Evolutionary conservation across 164 flowering plant species (phyloP), one percentile per base, ranked within the genome.

Genomic region (Nelumbo lutea): DNA sequence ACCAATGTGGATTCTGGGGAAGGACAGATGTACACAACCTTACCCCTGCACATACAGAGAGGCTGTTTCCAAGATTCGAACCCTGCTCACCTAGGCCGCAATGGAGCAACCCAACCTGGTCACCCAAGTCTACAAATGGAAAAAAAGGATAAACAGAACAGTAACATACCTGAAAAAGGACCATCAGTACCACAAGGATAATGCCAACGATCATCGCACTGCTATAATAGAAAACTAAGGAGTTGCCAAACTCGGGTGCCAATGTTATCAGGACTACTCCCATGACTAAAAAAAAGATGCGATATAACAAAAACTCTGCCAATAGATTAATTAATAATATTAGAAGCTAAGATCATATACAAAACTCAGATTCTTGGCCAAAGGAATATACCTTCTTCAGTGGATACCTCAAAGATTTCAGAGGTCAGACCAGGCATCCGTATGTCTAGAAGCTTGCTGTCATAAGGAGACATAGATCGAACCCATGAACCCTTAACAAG

Each of bases 151-250:
- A 60, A 14, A 8, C 9, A 27, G 27, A 27, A 27, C 27, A 27
- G 27, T 27, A 27, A 27, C 7, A 39, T 77, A 90, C 98, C 96
- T 90, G 97, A 82, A 90, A 95, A 70, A 95, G 97, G 68, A 95
- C 77, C 69, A 91, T 78, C 78, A 95, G 68, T 72, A 89, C 75
- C 47, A 95, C 90, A 76, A 95, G 97, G 71, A 95, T 73, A 62
- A 89, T 66, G 10, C 98, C 98, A 61, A 88, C 70, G 66, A 85
- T 75, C 97, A 95, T 95, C 66, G 92, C 96, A 82, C 94, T 82
- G 72, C 93, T 67, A 69, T 95, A 92, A 80, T 92, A 95, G 72
- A 92, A 91, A 41, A 77, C 83, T 39, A 87, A 66, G 41, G 93
- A 90, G 66, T 83, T 72, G 85, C 98, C 89, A 79, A 90, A 72